Conservation (phyloP, 208 protist genomes). For the Acanthamoeba royreba region DNA sequence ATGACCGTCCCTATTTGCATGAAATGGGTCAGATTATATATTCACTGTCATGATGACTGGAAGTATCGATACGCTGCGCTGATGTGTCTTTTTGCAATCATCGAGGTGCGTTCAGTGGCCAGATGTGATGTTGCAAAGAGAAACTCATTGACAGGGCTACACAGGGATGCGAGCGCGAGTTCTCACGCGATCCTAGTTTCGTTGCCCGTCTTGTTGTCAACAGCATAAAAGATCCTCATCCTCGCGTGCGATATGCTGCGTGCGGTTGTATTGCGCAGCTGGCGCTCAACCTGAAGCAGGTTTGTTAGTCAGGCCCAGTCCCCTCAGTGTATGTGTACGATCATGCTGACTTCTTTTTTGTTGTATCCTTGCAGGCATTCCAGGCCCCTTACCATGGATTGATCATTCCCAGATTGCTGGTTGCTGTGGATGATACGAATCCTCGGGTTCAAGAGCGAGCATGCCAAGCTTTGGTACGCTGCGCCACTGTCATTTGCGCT, state of each 20-base stretch:
- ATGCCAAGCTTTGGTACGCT: neutral
- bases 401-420: neutral
- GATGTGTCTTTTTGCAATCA: slow-evolving; percentile 4
- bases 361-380: neutral
- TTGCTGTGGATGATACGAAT: neutral
- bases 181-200: neutral
- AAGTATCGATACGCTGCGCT: neutral
- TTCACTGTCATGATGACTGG: neutral
- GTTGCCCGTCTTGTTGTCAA: neutral
- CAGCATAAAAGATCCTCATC: neutral
- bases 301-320: neutral
- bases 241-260: neutral
- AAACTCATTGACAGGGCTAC: too few species aligned
- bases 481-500: neutral
- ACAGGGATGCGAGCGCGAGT: neutral
- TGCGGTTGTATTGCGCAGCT: neutral
- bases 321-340: neutral
- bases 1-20: neutral
- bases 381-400: neutral
- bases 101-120: neutral
- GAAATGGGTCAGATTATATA: neutral
- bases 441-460: neutral
- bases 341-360: neutral
- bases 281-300: neutral
- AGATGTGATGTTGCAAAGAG: too few species aligned